Evolutionary conservation across 129 eudicot species (phyloP), one percentile per base, ranked within the genome.

Genomic region (carrot (Daucus carota)): DNA sequence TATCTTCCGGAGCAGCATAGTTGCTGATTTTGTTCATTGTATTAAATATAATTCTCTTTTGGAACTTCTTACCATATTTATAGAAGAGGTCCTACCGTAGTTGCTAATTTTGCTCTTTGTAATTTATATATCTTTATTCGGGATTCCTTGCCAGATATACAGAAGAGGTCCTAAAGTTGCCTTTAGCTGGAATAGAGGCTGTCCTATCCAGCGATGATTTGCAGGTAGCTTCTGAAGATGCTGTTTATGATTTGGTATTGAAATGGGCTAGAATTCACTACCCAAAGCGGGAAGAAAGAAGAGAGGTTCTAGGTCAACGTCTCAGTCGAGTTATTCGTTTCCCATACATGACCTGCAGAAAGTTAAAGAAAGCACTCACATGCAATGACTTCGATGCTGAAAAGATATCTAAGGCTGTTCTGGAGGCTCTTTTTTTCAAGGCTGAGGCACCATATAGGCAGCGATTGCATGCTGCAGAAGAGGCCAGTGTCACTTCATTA

Each of bases 301-400:
- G 89, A 33, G 82, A 85, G 59, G 74, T 93, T 38, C 43, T 93
- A 14, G 70, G 76, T 62, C 72, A 77, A 31, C 91, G 78, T 20
- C 88, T 93, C 5, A 67, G 75, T n/a, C 83, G 81, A 24, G 77
- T 79, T 44, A 81, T 93, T 73, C 95, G 96, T 28, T 93, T 88
- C 83, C 92, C 96, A 24, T 82, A 85, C 87, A 85, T 93, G 96
- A 83, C 88, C 20, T 90, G 96, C 84, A 78, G 91, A 77, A 90
- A 88, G 85, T 88, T 93, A 20, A 86, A 77, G 75, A 88, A 85
- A 73, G 83, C 87, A 32, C 43, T 85, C 70, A 78, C 81, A 1
- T 88, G 89, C 81, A 36, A 48, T 2, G 98, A 90, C 63, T 84
- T 90, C 45, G 91, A 90, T 62, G 80, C 80, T 9, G 80, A 85